Evolutionary conservation across 306 rosid species (phyloP).

Genomic region (Malus sylvestris): DNA sequence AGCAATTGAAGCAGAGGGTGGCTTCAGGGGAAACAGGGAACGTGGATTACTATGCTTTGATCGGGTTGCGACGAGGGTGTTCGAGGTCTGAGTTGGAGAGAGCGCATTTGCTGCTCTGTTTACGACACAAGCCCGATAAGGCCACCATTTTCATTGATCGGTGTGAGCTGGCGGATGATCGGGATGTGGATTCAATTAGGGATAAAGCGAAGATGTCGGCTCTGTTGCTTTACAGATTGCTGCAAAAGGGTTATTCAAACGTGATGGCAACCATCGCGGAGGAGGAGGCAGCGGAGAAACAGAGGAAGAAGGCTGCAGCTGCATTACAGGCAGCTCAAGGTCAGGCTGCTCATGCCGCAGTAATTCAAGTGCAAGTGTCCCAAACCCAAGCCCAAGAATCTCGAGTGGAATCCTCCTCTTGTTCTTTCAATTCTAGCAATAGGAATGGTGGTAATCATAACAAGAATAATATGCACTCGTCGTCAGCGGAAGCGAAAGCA

Average conservation of each 20-base stretch:
- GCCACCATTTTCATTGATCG: conserved; percentile 58
- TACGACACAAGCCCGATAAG: conserved; percentile 87
- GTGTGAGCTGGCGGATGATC: conserved; percentile 67
- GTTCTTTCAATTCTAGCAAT: conserved; percentile 8
- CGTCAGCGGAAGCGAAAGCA: conserved; percentile 21
- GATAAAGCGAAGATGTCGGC: conserved; percentile 79
- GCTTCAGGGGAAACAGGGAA: conserved; percentile 61
- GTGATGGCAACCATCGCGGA: conserved; percentile 52
- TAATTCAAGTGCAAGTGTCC: conserved; percentile 28
- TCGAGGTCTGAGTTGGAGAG: conserved; percentile 84
- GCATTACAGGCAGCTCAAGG: conserved; percentile 36
- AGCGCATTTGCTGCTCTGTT: conserved; percentile 56
- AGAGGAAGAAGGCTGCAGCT: conserved; percentile 49
- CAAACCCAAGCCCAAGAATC: conserved; percentile 29
- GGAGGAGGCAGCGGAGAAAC: conserved; percentile 75
- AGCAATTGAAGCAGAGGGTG: conserved; percentile 59
- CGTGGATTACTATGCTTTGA: conserved; percentile 73
- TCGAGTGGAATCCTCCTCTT: conserved; percentile 8
- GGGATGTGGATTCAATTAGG: conserved; percentile 61
- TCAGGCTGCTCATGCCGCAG: not conserved
- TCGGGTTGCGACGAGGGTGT: conserved; percentile 82
- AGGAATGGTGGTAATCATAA: not conserved
- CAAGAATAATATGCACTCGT: not conserved
- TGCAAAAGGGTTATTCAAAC: conserved; percentile 76
- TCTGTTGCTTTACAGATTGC: conserved; percentile 64